Evolutionary conservation across 306 rosid genomes (phyloP), one percentile per base, ranked within the genome.

Genomic region (Coriaria nepalensis): DNA sequence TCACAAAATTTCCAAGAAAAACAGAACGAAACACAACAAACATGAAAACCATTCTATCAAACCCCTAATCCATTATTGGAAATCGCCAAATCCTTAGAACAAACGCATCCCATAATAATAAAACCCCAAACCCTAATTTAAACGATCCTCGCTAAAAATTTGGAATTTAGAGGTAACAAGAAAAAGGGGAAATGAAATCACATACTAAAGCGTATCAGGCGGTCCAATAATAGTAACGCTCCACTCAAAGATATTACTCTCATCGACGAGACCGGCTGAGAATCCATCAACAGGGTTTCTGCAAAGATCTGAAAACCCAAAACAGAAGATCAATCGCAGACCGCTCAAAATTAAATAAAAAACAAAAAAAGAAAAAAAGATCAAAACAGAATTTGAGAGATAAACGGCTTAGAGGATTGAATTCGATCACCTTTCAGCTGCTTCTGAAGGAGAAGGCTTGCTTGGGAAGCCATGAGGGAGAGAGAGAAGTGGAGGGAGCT

Each of bases 151-250:
- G 10, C 47, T 36, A 57, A 43, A 69, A 49, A 40, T 8, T 33
- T 7, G 14, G 43, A 58, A 42, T 33, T 33, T 10, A 43, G 2
- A 49, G 44, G 6, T 42, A 50, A 29, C 32, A 46, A 39, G 0
- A 10, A 14, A 59, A 10, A 15, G 11, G 6, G 50, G 7, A 37
- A 15, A 33, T 9, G 37, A 29, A 35, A 13, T 49, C 0, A 56
- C 83, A 52, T 78, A 90, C 97, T 90, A 90, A 2, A 84, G 97
- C 62, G 97, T 90, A 77, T 90, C 97, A 5, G 97, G 97, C 7
- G 97, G 97, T 40, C 97, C 97, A 71, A 90, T 90, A 68, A 90
- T 60, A 39, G 97, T 90, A 42, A 90, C 97, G 70, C 97, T 90
- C 97, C 97, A 90, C 62, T 90, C 97, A 50, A 90, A 90, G 50